These are phyloP conservation scores for Monosporascus sp. DNA, from an alignment of 2,329 filamentous ascomycete genomes.

Conservation along the genomic window DNA sequence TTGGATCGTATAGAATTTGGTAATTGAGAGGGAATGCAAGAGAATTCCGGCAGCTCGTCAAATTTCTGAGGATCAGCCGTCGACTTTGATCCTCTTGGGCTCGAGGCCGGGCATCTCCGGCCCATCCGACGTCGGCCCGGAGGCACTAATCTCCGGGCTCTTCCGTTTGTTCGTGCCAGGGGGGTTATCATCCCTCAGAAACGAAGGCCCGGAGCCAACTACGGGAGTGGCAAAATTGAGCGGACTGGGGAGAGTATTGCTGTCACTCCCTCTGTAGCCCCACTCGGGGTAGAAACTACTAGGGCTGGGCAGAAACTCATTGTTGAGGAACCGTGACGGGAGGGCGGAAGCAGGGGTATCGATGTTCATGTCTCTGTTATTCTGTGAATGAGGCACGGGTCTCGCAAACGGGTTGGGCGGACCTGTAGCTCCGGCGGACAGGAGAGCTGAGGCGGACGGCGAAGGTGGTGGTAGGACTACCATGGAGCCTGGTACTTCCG, in stretches of 20 bases:
- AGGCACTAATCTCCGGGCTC: constrained; percentile 45
- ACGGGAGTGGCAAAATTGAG: constrained; percentile 87
- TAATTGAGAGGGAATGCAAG: neutral
- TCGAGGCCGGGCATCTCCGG: constrained; percentile 45
- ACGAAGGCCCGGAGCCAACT: constrained; percentile 55
- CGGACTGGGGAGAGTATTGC: constrained; percentile 85
- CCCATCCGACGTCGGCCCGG: constrained; percentile 34
- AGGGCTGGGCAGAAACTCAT: constrained; percentile 82
- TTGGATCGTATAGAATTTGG: neutral
- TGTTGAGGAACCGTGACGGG: constrained; percentile 84
- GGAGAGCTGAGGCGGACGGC: constrained; percentile 75
- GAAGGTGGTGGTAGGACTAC: constrained; percentile 90
- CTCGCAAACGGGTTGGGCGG: constrained; percentile 94
- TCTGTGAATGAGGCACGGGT: constrained; percentile 67
- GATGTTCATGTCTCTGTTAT: constrained; percentile 47
- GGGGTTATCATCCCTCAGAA: constrained; percentile 50
- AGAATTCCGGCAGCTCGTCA: neutral
- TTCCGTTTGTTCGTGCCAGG: constrained; percentile 44
- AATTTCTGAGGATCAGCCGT: constrained; percentile 27
- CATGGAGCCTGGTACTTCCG: constrained; percentile 55
- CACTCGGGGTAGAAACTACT: constrained; percentile 91
- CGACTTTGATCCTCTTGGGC: constrained; percentile 48
- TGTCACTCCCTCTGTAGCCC: constrained; percentile 67
- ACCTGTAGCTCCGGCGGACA: constrained; percentile 86
- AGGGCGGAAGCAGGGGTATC: constrained; percentile 92